Base-by-base conservation (phyloP, 768 basidiomycete species). In the Leucocoprinus sp. region DNA sequence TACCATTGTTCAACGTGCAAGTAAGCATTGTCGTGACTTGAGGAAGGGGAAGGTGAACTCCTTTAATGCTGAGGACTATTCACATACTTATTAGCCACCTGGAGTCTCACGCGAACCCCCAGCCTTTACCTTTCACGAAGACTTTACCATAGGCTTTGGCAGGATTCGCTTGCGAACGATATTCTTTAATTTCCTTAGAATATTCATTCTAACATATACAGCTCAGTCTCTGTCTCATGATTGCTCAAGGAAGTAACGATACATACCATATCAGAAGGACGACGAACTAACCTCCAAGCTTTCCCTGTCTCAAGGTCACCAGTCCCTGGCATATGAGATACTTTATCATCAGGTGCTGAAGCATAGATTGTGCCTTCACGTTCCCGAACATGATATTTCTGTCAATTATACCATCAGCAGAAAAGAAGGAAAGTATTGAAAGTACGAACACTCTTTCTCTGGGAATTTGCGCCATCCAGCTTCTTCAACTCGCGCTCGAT, bases 1-100 rank as follows among this genome's bases (percentile, higher is more conserved):
- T 93, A 6, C 93, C 93, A 56, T 98, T 98, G 64, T 98, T 96
- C 50, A 98, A 71, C 0, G 90, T 91, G 60, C 90, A 90, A 8
- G 82, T 84, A 48, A 96, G 67, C 21, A 68, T 72, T 0, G 93
- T 92, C 0, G 76, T 64, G 51, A 88, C 72, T n/a, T 67, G 65
- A 0, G 93, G 93, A 23, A 97, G 53, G 0, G 93, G 93, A 24
- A 96, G 66, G 44, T 75, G 70, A 28, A 96, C 68, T 37, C 74
- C 76, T 54, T 76, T 84, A 48, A 92, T 72, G 27, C 82, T 80
- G 26, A 89, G 60, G 18, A 97, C 93, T 95, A 54, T 17, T 41
- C 22, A 34, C 21, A 15, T 2, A 24, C n/a, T 9, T n/a, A 37
- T n/a, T n/a, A 57, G 31, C 22, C 7, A 39, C 37, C n/a, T 33